Evolutionary conservation across 1,284 basidiomycete genomes (phyloP).

Genomic region (Meira miltonrushii): DNA sequence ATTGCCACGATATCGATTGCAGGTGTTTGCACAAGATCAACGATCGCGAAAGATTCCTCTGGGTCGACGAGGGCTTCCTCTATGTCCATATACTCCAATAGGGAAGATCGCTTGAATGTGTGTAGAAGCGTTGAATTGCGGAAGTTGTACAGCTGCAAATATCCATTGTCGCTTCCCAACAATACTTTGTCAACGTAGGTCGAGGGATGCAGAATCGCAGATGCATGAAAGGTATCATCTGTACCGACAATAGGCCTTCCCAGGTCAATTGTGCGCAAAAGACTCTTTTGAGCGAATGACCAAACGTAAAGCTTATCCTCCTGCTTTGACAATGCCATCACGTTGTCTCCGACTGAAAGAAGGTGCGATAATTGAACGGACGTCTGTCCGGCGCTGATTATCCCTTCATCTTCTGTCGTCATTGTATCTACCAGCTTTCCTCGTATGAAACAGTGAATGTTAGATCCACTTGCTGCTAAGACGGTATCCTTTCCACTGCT

Average conservation of each 20-base stretch:
- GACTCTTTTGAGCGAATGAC: slow-evolving; percentile 56
- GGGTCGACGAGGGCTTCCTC: slow-evolving; percentile 1
- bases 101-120: slow-evolving; percentile 49
- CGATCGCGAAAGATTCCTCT: slow-evolving; percentile 32
- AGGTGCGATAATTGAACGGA: slow-evolving; percentile 18
- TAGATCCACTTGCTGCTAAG: slow-evolving; percentile 69
- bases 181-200: slow-evolving; percentile 97
- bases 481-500: slow-evolving; percentile 62
- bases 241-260: slow-evolving; percentile 7
- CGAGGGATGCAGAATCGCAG: slow-evolving; percentile 78
- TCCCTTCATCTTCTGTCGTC: slow-evolving; percentile 20
- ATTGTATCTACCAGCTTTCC: slow-evolving; percentile 69
- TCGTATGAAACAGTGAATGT: slow-evolving; percentile 72
- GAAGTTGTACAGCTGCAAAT: slow-evolving; percentile 90
- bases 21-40: slow-evolving; percentile 73
- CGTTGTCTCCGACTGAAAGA: slow-evolving; percentile 45
- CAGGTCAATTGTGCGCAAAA: slow-evolving; percentile 25
- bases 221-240: slow-evolving; percentile 65
- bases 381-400: too few species aligned
- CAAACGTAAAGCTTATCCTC: slow-evolving; percentile 76
- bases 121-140: slow-evolving; percentile 58
- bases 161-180: slow-evolving; percentile 74
- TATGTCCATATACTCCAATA: slow-evolving; percentile 13
- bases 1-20: slow-evolving; percentile 92
- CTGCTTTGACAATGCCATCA: slow-evolving; percentile 61